phyloP scores from a whole-genome alignment of 805 yeast genomes.

The Metschnikowia matae region DNA sequence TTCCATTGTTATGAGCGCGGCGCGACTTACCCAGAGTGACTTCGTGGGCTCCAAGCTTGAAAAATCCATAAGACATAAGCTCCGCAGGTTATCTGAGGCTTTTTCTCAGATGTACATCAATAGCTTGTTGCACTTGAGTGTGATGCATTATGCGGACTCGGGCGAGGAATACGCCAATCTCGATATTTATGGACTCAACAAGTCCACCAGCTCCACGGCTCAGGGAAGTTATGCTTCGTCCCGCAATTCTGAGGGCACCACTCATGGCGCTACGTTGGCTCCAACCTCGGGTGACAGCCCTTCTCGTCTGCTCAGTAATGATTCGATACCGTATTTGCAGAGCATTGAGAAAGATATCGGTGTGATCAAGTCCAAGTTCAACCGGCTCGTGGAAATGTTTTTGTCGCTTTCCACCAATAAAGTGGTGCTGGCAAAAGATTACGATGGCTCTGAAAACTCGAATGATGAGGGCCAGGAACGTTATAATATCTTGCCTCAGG shows the following conservation, averaged over 20 bases:
- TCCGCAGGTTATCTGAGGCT: conserved; percentile 51
- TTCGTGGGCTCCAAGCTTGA: conserved; percentile 45
- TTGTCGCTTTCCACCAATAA: conserved; percentile 32
- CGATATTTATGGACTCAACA: conserved; percentile 28
- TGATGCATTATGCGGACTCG: conserved; percentile 30
- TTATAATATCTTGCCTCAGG: conserved; percentile 50
- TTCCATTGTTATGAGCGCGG: conserved; percentile 49
- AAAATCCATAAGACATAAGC: conserved; percentile 42
- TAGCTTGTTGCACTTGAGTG: conserved; percentile 55
- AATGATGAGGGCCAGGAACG: conserved; percentile 35
- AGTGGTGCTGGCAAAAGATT: conserved; percentile 29
- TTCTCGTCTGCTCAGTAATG: conserved; percentile 7
- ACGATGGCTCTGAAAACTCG: conserved; percentile 36
- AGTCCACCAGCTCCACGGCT: conserved; percentile 12
- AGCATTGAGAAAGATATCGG: conserved; percentile 40
- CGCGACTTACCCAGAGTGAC: conserved; percentile 52
- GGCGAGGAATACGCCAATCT: conserved; percentile 28
- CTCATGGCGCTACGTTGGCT: neutral
- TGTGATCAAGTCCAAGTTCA: conserved; percentile 30
- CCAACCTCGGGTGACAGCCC: conserved; percentile 1
- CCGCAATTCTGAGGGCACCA: conserved; percentile 13
- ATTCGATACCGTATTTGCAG: conserved; percentile 27
- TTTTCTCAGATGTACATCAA: conserved; percentile 63
- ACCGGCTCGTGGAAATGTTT: conserved; percentile 27
- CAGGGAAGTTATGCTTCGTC: conserved; percentile 9